These are phyloP conservation scores for Schizothecium vesticola DNA, from an alignment of 495 filamentous ascomycete species.

Conservation along the genomic window DNA sequence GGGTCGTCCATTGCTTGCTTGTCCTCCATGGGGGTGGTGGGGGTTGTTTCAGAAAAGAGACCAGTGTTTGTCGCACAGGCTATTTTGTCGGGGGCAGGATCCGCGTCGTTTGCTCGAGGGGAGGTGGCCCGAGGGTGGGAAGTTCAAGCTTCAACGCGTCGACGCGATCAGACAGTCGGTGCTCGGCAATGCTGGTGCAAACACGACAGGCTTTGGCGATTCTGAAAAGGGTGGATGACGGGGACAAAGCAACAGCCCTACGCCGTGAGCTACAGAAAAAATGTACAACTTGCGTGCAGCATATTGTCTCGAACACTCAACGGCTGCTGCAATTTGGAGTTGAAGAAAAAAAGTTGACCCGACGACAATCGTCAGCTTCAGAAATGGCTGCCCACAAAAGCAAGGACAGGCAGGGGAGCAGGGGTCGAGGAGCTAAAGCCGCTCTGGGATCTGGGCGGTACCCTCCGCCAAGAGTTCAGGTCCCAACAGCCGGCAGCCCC, in stretches of 20 bases:
- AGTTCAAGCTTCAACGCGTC: not conserved
- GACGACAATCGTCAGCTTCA: not conserved
- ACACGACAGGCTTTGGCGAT: not conserved
- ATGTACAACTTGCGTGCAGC: not conserved
- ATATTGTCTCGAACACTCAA: not conserved
- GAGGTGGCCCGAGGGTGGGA: not conserved
- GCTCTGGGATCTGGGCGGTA: not conserved
- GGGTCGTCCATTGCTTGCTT: slow-evolving; percentile 29
- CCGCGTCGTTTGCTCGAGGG: not conserved
- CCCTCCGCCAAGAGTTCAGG: not conserved
- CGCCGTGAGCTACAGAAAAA: not conserved
- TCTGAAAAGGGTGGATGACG: not conserved
- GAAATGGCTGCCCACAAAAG: not conserved
- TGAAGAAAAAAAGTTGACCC: not conserved
- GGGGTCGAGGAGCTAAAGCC: not conserved
- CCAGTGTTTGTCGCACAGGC: not conserved
- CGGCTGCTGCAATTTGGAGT: not conserved
- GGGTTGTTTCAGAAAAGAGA: not conserved
- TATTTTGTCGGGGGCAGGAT: not conserved
- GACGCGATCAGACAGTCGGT: not conserved
- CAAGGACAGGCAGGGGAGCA: too few species aligned
- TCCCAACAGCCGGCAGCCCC: not conserved
- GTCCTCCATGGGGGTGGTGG: not conserved
- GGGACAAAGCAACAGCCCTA: not conserved
- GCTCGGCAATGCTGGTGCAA: not conserved